Percentiles rank a stretch among this genome's conserved stretches.
Conservation (phyloP, 306 rosid species). For the Comarum palustre region DNA sequence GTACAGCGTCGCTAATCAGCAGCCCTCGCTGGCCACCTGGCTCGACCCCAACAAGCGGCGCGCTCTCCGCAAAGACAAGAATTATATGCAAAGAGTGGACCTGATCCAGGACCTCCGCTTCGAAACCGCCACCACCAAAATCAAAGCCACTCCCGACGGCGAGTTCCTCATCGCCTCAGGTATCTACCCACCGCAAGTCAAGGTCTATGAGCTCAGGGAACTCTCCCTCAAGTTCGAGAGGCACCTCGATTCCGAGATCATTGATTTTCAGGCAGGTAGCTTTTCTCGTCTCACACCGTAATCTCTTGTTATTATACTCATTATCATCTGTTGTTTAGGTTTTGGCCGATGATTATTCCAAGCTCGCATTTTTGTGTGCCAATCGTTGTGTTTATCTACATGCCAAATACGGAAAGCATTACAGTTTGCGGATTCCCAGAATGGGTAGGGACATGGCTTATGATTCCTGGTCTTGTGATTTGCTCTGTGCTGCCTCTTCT, state of each 20-base stretch:
- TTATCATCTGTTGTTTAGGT: slow-evolving; percentile 40
- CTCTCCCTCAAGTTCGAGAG: slow-evolving; percentile 84
- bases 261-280: slow-evolving; percentile 72
- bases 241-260: slow-evolving; percentile 85
- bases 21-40: slow-evolving; percentile 78
- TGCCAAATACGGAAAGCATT: slow-evolving; percentile 92
- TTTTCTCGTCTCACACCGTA: too few relatives aligned
- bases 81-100: slow-evolving; percentile 62
- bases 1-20: slow-evolving; percentile 72
- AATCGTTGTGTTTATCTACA: slow-evolving; percentile 77
- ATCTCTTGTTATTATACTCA: too few relatives aligned
- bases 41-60: slow-evolving; percentile 55
- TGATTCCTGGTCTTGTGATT: slow-evolving; percentile 91
- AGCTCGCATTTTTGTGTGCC: slow-evolving; percentile 88
- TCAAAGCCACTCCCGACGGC: slow-evolving; percentile 81
- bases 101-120: slow-evolving; percentile 75
- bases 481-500: slow-evolving; percentile 97
- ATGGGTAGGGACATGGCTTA: slow-evolving; percentile 83
- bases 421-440: slow-evolving; percentile 86
- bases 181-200: slow-evolving; percentile 92
- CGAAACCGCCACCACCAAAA: slow-evolving; percentile 75
- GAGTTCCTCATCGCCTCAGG: slow-evolving; percentile 82
- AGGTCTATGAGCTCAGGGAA: slow-evolving; percentile 78
- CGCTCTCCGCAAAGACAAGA: slow-evolving; percentile 57
- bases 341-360: slow-evolving; percentile 79